Evolutionary conservation across 257 asterid species (phyloP), one percentile per base, ranked within the genome.

Genomic region (Paraleonurus japonicus): DNA sequence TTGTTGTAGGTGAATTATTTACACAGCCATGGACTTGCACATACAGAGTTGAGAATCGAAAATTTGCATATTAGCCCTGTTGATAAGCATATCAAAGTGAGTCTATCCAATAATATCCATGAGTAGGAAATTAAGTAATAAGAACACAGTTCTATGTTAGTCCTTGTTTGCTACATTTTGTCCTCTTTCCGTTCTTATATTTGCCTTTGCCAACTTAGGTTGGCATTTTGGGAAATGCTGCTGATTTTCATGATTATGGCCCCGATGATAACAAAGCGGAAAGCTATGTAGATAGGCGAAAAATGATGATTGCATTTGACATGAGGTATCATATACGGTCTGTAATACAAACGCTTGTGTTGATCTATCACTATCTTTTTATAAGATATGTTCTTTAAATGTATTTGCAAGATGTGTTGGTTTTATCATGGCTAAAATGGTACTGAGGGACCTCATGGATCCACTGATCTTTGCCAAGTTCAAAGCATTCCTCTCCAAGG

Each of bases 21-120:
- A 55, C 98, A 93, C 89, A 89, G 94, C 78, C 95, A 90, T 81
- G 98, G 98, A 63, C 96, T 93, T 72, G 98, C 96, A 30, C 98
- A 93, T 80, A 93, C 97, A 41, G 96, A 90, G 83, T 68, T 93
- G 84, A 93, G 89, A 70, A 89, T 93, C 26, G 98, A 93, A 83
- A 93, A 86, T 80, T 81, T 93, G 90, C 98, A 90, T 71, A 84
- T 93, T 75, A 75, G 98, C 82, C 90, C 96, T 1, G 90, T 93
- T 67, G 98, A 93, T 75, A 85, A 81, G 64, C 98, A 93, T 83
- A 85, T 93, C 74, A 93, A 90, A 82, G 97, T 93, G 83, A 85
- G 92, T 82, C 55, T 23, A 10, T 33, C 64, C 80, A 59, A 59
- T 67, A 53, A 17, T 65, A 35, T 23, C 55, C 71, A 22, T 63